Conservation (phyloP, 768 basidiomycete genomes). For the Lactarius hatsudake region DNA sequence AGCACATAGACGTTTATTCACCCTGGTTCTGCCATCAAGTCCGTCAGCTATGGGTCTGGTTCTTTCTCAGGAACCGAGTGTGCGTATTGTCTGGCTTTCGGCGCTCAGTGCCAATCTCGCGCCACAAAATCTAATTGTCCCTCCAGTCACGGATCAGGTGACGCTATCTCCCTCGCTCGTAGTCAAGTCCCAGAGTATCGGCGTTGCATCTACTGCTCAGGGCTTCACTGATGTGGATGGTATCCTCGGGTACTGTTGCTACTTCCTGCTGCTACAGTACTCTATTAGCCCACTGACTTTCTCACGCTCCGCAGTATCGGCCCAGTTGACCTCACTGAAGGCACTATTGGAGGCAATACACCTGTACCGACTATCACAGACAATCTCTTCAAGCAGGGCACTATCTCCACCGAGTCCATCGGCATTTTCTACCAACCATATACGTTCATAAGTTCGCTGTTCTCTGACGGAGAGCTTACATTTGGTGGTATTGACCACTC, state of each 20-base stretch:
- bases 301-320: constrained; percentile 39
- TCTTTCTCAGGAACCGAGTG: constrained; percentile 23
- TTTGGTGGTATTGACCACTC: constrained; percentile 51
- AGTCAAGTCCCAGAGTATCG: constrained; percentile 38
- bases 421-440: constrained; percentile 55
- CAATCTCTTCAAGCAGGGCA: constrained; percentile 49
- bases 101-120: constrained; percentile 26
- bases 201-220: constrained; percentile 32
- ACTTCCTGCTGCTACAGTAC: not conserved
- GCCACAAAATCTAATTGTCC: not conserved
- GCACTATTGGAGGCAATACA: constrained; percentile 43
- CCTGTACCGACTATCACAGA: constrained; percentile 54
- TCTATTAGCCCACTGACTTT: not conserved
- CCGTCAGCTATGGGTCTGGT: constrained; percentile 22
- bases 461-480: constrained; percentile 52
- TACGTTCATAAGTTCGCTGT: constrained; percentile 30
- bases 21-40: constrained; percentile 45
- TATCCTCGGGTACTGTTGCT: constrained; percentile 44
- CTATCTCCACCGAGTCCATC: constrained; percentile 44
- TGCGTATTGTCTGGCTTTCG: constrained; percentile 36
- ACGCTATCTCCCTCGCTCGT: constrained; percentile 20
- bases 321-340: constrained; percentile 48
- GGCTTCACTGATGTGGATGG: constrained; percentile 44
- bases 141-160: constrained; percentile 20
- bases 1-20: constrained; percentile 38